phyloP scores from a whole-genome alignment of 2,329 filamentous ascomycete genomes.

The Leptographium radiaticola region DNA sequence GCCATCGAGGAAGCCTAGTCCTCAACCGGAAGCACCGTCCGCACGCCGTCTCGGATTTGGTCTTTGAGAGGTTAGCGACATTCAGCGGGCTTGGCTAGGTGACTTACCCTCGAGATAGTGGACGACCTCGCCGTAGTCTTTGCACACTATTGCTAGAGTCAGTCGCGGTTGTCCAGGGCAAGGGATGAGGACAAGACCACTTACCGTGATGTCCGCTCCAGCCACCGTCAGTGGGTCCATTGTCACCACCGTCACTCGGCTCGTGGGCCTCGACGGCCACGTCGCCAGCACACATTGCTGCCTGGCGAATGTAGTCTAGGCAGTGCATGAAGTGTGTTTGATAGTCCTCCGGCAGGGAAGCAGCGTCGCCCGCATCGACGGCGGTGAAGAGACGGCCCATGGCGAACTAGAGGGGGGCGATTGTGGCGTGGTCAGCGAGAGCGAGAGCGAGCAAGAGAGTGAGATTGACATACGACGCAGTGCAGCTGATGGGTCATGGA shows the following conservation, averaged over 20 bases:
- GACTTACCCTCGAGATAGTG: conserved; percentile 21
- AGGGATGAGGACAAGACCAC: not conserved
- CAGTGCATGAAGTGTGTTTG: conserved; percentile 26
- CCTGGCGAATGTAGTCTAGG: conserved; percentile 27
- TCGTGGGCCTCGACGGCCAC: conserved; percentile 23
- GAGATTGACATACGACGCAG: conserved; percentile 20
- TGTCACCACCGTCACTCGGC: conserved; percentile 24
- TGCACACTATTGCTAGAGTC: conserved; percentile 16
- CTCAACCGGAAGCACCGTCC: conserved; percentile 15
- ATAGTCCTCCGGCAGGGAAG: conserved; percentile 16
- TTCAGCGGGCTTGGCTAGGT: not conserved
- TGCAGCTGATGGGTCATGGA: conserved; percentile 28
- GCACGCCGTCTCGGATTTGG: conserved; percentile 13
- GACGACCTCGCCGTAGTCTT: conserved; percentile 22
- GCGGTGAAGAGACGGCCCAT: conserved; percentile 21
- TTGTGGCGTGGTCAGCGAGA: not conserved
- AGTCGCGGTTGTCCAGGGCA: not conserved
- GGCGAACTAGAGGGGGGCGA: conserved; percentile 16
- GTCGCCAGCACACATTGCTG: conserved; percentile 25
- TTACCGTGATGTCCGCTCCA: conserved; percentile 28
- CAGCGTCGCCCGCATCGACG: conserved; percentile 7
- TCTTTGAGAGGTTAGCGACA: conserved; percentile 1
- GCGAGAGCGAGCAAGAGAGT: not conserved
- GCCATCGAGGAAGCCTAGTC: conserved; percentile 2
- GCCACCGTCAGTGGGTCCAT: conserved; percentile 22